A percentile compares a stretch with the other conserved stretches of the same genome.
Evolutionary conservation across 371 early-diverging fungal genomes (phyloP).

Genomic region (Catenaria anguillulae): DNA sequence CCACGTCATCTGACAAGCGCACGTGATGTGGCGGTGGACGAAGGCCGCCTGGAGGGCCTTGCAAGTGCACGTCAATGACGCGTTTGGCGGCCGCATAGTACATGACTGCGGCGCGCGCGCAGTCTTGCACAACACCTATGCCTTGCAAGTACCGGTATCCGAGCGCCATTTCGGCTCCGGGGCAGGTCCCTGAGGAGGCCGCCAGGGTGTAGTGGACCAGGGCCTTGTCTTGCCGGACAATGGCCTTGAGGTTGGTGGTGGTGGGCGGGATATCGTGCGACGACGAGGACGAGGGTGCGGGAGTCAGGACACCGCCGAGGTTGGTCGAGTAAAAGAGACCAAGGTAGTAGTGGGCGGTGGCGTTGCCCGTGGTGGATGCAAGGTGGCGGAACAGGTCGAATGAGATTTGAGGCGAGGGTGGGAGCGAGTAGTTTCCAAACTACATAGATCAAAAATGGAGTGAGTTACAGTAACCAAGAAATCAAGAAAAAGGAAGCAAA

Average conservation of each 20-base stretch:
- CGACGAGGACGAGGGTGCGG: too few species aligned
- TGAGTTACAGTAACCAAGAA: background rate
- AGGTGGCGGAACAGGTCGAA: slow-evolving; percentile 40
- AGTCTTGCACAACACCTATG: slow-evolving; percentile 61
- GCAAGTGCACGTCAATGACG: slow-evolving; percentile 48
- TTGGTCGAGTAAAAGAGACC: slow-evolving; percentile 84
- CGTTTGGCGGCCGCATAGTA: slow-evolving; percentile 64
- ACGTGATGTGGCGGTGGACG: slow-evolving; percentile 46
- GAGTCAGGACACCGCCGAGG: slow-evolving; percentile 52
- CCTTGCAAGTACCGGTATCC: slow-evolving; percentile 71
- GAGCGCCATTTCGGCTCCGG: slow-evolving; percentile 60
- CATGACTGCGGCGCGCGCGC: slow-evolving; percentile 55
- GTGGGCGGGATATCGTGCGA: slow-evolving; percentile 25
- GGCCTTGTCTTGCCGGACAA: slow-evolving; percentile 27
- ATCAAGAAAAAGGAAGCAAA: slow-evolving; percentile 2
- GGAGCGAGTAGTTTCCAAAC: slow-evolving; percentile 34
- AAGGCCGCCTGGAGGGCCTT: slow-evolving; percentile 75
- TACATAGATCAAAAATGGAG: background rate
- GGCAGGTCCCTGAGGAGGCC: slow-evolving; percentile 49
- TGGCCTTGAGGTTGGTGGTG: too few species aligned
- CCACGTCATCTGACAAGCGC: slow-evolving; percentile 59
- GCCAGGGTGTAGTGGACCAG: slow-evolving; percentile 72
- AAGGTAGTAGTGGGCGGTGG: slow-evolving; percentile 71
- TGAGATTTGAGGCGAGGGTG: slow-evolving; percentile 38
- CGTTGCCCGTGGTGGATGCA: slow-evolving; percentile 50